Base-by-base conservation (phyloP, 805 yeast genomes). In the Candida germanica region DNA sequence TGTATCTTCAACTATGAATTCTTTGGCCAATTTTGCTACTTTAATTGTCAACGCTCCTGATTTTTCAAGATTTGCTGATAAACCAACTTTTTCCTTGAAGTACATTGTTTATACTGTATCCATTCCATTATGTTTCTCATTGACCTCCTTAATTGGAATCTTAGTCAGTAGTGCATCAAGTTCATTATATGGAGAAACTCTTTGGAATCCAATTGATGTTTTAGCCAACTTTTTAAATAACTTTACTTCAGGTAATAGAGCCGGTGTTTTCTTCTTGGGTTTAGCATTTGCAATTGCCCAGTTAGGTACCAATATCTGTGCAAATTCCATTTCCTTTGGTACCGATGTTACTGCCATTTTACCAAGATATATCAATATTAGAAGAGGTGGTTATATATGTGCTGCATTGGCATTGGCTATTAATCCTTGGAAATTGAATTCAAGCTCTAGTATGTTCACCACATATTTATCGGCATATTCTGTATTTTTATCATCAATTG, bases 1-100 rank as follows among this genome's bases (percentile, higher is more conserved):
- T 54, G 75, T 87, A 35, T 71, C 72, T 48, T 77, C 91, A 4
- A 69, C 80, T 21, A 84, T 88, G 95, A 82, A 80, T 60, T 73
- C 88, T 14, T 64, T 87, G 43, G 85, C 94, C 18, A 87, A 87
- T 61, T 87, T 87, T 53, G 93, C 95, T 4, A 83, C 96, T n/a
- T 71, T 87, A 51, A 83, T 88, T 52, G 75, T 83, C 36, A 87
- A 87, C 61, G 85, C 93, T 11, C 94, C 96, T 1, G 96, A 87
- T 66, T 87, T 87, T 59, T 73, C 95, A 17, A 77, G 96, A 59
- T 82, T 87, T 62, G 83, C 95, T 7, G 73, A 69, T 44, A 61
- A 54, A 39, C 65, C 68, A 7, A 51, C 66, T 5, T 62, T 61
- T 36, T 47, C 59, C 25, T 58, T 66, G 56, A 66, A 65, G 43